Evolutionary conservation across 305 asterid genomes (phyloP), one percentile per base, ranked within the genome.

Genomic region (Rubia occidens): DNA sequence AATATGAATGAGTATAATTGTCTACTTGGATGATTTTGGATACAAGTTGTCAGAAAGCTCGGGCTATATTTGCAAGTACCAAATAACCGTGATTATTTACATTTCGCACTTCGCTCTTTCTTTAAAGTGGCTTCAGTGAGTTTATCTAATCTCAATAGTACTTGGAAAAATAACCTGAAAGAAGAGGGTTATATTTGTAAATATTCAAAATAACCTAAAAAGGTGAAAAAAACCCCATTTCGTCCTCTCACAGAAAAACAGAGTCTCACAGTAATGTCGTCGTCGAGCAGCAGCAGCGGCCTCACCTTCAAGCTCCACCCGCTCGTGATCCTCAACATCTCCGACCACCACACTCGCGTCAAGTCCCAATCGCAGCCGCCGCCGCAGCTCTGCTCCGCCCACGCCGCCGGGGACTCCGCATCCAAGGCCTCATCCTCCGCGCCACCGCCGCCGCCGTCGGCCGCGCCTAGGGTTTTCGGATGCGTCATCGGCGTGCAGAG

Each of bases 231-330:
- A 3, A 6, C 39, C 39, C 35, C 35, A 2, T 35, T 35, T 35
- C 39, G n/a, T n/a, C n/a, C n/a, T n/a, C n/a, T n/a, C n/a, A n/a
- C 60, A 55, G 18, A 9, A 4, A 11, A 2, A 64, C 18, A 45
- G n/a, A n/a, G n/a, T n/a, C n/a, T n/a, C n/a, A n/a, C 47, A 26
- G 15, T 2, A 61, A 90, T 92, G 98, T 89, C 98, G 75, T 84
- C 97, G n/a, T 90, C 97, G 24, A 53, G 58, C 15, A 90, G 97
- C 89, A 90, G 97, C 89, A 90, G 98, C 69, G 96, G 96, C 24
- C 77, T 93, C 11, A 93, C 97, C 11, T 93, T 93, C 84, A 93
- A 93, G 87, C 97, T 93, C 67, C 95, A 93, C 66, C 98, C 97
- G 0, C 85, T 93, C 69, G 98, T 93, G 68, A 90, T 93, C 72